phyloP scores from a whole-genome alignment of 441 rosid genomes.

The Viola pubescens region DNA sequence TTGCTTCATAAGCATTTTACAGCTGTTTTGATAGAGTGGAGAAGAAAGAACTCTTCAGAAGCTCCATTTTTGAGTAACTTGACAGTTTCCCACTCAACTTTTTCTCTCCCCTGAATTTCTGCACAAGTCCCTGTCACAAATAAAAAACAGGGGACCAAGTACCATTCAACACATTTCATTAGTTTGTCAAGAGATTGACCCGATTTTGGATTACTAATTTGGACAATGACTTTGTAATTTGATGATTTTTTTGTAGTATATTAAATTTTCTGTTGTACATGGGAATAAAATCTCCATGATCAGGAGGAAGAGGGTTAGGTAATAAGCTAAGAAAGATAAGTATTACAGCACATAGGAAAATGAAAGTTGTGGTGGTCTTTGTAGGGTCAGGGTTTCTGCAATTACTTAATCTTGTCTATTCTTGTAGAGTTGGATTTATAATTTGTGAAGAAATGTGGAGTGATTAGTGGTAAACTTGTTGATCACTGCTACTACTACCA shows the following conservation, averaged over 20 bases:
- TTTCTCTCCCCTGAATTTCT: constrained; percentile 21
- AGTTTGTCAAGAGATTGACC: constrained; percentile 19
- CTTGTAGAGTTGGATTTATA: not conserved
- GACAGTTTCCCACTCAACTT: constrained; percentile 25
- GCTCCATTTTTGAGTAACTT: constrained; percentile 37
- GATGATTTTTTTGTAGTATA: not conserved
- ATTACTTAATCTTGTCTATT: not conserved
- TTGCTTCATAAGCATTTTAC: constrained; percentile 25
- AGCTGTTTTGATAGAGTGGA: constrained; percentile 15
- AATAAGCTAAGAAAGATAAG: constrained; percentile 14
- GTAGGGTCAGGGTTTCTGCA: not conserved
- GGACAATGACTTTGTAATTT: constrained; percentile 20
- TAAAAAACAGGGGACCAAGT: not conserved
- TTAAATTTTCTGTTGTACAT: constrained; percentile 9
- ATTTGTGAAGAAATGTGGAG: too few relatives aligned
- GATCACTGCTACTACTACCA: constrained; percentile 8
- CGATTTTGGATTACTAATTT: constrained; percentile 5
- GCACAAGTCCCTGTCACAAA: constrained; percentile 19
- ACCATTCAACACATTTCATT: not conserved
- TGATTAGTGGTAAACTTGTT: not conserved
- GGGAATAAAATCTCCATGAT: constrained; percentile 4
- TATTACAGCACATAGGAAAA: constrained; percentile 25
- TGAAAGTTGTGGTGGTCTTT: constrained; percentile 16
- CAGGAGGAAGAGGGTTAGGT: constrained; percentile 16
- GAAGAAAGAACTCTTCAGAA: constrained; percentile 16